phyloP scores from a whole-genome alignment of 2,329 filamentous ascomycete species.

The Claviceps maximensis region DNA sequence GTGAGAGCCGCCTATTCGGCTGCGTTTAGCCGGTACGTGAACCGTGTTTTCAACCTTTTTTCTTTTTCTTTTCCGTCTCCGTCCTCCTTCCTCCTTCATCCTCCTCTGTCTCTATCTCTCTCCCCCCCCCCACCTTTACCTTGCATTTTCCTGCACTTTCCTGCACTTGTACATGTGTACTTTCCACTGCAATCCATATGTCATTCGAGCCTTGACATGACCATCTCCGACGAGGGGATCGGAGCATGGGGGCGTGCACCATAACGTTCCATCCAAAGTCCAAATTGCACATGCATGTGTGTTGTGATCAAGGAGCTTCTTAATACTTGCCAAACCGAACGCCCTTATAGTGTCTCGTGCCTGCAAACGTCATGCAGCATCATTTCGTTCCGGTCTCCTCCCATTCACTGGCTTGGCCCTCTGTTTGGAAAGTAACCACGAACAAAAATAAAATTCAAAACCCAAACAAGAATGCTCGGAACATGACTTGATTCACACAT shows the following conservation, averaged over 20 bases:
- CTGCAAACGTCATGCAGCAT: not conserved
- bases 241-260: not conserved
- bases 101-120: no score
- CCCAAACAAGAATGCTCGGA: not conserved
- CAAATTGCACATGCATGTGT: not conserved
- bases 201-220: not conserved
- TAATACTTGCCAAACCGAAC: not conserved
- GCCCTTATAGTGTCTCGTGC: not conserved
- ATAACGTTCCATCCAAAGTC: not conserved
- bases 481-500: not conserved
- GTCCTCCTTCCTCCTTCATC: not conserved
- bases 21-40: slow-evolving; percentile 56
- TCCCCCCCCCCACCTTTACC: not conserved
- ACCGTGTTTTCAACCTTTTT: not conserved
- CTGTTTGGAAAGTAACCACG: not conserved
- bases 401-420: not conserved
- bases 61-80: not conserved
- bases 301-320: not conserved
- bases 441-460: not conserved
- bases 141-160: not conserved
- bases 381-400: not conserved
- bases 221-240: not conserved
- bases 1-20: slow-evolving; percentile 58
- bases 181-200: not conserved
- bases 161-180: not conserved